Percentiles rank a stretch among this genome's conserved stretches.
Conservation (phyloP, 2,329 filamentous ascomycete genomes). For the Septoria linicola region DNA sequence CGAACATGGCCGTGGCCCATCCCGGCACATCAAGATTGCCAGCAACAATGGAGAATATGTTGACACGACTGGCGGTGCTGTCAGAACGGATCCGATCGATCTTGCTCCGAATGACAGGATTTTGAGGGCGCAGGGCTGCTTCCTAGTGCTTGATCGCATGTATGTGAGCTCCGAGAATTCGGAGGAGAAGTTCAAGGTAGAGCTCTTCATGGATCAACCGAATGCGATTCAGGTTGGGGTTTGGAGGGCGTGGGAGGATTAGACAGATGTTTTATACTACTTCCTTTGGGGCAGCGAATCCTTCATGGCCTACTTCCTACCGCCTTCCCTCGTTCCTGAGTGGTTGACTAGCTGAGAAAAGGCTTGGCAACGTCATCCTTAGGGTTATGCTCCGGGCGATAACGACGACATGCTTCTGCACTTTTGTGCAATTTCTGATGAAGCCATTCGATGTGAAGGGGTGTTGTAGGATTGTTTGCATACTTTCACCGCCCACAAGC, state of each 20-base stretch:
- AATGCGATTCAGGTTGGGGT: conserved; percentile 46
- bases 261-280: too few species aligned
- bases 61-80: conserved; percentile 58
- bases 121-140: conserved; percentile 56
- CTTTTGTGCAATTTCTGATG: too few species aligned
- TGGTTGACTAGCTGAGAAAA: too few species aligned
- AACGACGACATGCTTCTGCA: too few species aligned
- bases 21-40: conserved; percentile 62
- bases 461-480: too few species aligned
- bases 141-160: conserved; percentile 79
- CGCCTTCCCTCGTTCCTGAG: too few species aligned
- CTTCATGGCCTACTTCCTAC: too few species aligned
- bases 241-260: conserved; percentile 48
- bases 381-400: too few species aligned
- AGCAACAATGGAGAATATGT: conserved; percentile 73
- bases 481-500: too few species aligned
- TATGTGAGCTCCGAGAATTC: conserved; percentile 54
- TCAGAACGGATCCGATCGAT: conserved; percentile 73
- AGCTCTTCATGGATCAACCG: conserved; percentile 48
- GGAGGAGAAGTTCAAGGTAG: conserved; percentile 53
- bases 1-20: conserved; percentile 69
- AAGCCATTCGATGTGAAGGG: too few species aligned
- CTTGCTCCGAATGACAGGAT: conserved; percentile 60
- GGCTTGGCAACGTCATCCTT: too few species aligned
- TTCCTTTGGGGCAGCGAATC: too few species aligned